phyloP scores from a whole-genome alignment of 2,329 filamentous ascomycete species.

The Westerdykella aurantiaca region DNA sequence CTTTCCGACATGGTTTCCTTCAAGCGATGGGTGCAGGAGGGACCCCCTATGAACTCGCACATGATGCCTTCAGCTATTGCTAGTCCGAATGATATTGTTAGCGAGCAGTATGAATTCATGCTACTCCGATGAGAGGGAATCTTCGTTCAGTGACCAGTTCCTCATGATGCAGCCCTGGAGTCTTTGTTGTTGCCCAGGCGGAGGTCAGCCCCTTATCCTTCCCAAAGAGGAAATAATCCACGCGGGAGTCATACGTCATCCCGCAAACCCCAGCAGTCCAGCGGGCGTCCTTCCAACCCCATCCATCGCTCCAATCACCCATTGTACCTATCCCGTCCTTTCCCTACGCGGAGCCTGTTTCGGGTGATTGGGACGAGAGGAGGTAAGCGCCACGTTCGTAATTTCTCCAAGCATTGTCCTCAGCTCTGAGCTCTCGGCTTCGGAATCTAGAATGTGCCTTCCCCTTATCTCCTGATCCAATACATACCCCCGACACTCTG shows the following conservation, averaged over 20 bases:
- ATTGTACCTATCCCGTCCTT: constrained; percentile 1
- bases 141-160: constrained; percentile 1
- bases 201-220: no score
- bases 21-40: background rate
- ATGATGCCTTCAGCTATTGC: no score
- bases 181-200: background rate
- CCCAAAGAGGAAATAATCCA: background rate
- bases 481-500: background rate
- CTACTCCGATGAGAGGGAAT: constrained; percentile 13
- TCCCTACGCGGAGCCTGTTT: no score
- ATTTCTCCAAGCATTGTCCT: no score
- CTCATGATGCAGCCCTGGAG: background rate
- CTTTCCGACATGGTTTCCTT: no score
- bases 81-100: no score
- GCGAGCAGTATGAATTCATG: constrained; percentile 31
- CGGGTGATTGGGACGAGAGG: no score
- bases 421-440: no score
- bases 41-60: constrained; percentile 1
- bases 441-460: no score
- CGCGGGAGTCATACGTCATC: constrained; percentile 1
- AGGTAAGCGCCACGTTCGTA: no score
- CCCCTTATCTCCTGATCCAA: constrained; percentile 1
- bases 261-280: background rate
- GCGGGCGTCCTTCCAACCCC: background rate
- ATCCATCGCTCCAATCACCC: constrained; percentile 1